Base-by-base conservation (phyloP, 495 filamentous ascomycete species). In the Neurospora sp. region DNA sequence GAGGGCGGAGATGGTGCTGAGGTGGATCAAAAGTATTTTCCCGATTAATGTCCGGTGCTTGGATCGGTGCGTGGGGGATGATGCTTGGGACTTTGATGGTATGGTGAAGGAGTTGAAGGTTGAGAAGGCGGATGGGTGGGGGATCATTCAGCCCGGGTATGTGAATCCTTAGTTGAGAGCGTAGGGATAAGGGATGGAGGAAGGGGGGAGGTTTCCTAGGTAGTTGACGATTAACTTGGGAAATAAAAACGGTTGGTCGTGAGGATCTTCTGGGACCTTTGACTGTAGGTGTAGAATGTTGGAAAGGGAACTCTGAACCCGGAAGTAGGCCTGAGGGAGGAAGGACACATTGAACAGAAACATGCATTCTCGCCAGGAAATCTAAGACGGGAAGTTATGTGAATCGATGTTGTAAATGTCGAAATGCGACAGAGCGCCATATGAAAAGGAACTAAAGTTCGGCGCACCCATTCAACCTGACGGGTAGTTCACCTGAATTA, bases 61-160 rank as follows among this genome's bases (percentile, higher is more conserved):
- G 15, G 84, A 81, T 48, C 48, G 82, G 21, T 81, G 83, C 13
- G 69, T 78, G 11, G n/a, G 83, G 5, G 72, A 84, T 59, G 79
- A 70, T 8, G 6, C 1, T 8, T 62, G 54, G 54, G 15, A 17
- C 21, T 70, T 82, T 21, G 75, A 84, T 59, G 11, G 38, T 39
- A 9, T 39, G 69, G 69, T 83, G 69, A 80, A 79, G 73, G 37
- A 75, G 11, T 24, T 5, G 2, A 54, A 73, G 31, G 39, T 71
- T 11, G 78, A 62, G 1, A 71, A 66, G 34, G 40, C 69, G 6
- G 77, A 82, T 24, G 81, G 82, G 28, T 81, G 81, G 73, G 75
- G 70, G 21, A 8, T 39, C 8, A 70, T 76, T 70, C n/a, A 73
- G 69, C 78, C 80, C 3, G 54, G 8, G 24, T 84, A 84, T 74